Evolutionary conservation across 2,329 filamentous ascomycete genomes (phyloP).

Genomic region (Xylariaceae sp.): DNA sequence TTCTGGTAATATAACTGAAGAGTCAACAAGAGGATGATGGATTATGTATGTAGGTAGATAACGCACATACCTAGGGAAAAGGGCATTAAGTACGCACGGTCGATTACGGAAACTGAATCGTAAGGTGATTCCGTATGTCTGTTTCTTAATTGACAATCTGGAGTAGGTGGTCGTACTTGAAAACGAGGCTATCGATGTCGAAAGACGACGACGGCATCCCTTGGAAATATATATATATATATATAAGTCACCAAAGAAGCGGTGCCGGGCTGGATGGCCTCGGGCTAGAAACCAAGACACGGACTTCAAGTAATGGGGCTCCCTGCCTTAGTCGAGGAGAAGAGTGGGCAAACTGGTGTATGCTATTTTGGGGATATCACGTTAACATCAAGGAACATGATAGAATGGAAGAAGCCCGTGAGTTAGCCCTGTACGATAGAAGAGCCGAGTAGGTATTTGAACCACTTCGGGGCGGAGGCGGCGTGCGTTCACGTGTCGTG

Average conservation of each 20-base stretch:
- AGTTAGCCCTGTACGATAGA: constrained; percentile 18
- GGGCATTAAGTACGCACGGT: constrained; percentile 1
- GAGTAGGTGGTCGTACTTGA: no score
- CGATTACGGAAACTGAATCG: not conserved
- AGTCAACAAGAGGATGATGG: no score
- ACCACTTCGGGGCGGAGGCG: constrained; percentile 19
- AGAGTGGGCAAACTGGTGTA: constrained; percentile 22
- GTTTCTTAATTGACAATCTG: no score
- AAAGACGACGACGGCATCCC: constrained; percentile 21
- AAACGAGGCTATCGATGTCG: no score
- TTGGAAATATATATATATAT: constrained; percentile 26
- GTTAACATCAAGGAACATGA: no score
- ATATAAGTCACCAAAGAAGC: constrained; percentile 11
- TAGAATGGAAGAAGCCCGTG: constrained; percentile 21
- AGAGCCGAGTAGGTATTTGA: constrained; percentile 6
- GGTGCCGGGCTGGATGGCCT: constrained; percentile 8
- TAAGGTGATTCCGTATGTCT: constrained; percentile 1
- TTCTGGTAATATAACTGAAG: no score
- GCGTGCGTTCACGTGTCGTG: constrained; percentile 5
- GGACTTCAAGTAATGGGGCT: constrained; percentile 24
- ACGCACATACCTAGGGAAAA: constrained; percentile 15
- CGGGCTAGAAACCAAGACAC: constrained; percentile 11
- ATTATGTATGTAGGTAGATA: no score
- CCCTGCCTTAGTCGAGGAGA: constrained; percentile 19
- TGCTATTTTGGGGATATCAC: constrained; percentile 7